phyloP scores from a whole-genome alignment of 1,284 basidiomycete genomes.

The Heterobasidion annosum region DNA sequence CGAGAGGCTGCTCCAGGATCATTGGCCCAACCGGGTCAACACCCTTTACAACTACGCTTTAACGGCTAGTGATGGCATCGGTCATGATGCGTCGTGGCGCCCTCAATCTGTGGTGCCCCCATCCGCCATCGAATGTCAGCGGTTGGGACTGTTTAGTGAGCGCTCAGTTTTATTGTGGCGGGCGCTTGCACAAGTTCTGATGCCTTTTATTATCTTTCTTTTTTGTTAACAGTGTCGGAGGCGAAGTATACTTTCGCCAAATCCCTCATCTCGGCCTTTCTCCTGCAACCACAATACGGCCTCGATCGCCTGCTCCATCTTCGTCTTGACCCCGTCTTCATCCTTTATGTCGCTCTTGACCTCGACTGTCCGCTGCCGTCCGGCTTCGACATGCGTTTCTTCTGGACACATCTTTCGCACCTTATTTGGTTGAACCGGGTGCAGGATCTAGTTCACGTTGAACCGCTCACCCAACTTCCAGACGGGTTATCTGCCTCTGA shows the following conservation, averaged over 20 bases:
- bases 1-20: slow-evolving; percentile 4
- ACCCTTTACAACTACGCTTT: slow-evolving; percentile 4
- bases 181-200: neutral
- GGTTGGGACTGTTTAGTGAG: slow-evolving; percentile 8
- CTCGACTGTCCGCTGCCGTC: slow-evolving; percentile 8
- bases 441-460: slow-evolving; percentile 2
- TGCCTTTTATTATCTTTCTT: neutral
- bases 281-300: neutral
- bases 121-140: neutral
- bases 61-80: neutral
- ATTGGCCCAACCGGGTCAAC: slow-evolving; percentile 4
- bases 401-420: slow-evolving; percentile 8
- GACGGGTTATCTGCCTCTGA: neutral
- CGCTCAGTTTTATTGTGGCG: neutral
- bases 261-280: slow-evolving; percentile 1
- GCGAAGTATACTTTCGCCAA: slow-evolving; percentile 5
- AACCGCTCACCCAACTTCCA: neutral
- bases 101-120: slow-evolving; percentile 2
- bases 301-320: slow-evolving; percentile 1
- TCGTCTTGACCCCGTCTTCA: slow-evolving; percentile 8
- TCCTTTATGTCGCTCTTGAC: slow-evolving; percentile 10
- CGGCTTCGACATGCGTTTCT: slow-evolving; percentile 7
- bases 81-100: neutral
- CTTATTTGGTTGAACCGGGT: slow-evolving; percentile 6
- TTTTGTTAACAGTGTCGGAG: slow-evolving; percentile 3